Conservation (phyloP, 495 filamentous ascomycete species). For the Trichodelitschia bisporula region DNA sequence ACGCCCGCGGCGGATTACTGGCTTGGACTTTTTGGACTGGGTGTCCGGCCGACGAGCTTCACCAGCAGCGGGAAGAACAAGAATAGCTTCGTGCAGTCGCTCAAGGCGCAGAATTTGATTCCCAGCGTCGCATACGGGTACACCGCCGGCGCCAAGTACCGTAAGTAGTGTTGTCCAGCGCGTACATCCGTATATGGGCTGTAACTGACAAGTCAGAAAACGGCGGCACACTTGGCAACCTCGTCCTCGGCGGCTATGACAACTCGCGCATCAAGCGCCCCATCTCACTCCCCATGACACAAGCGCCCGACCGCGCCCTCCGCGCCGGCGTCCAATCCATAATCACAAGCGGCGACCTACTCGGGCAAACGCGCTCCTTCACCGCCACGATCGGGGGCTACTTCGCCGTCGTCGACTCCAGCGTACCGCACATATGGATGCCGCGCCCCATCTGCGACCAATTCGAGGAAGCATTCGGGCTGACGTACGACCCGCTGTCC, state of each 20-base stretch:
- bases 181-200: not conserved
- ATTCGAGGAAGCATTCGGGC: conserved; percentile 13
- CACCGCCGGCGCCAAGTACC: conserved; percentile 11
- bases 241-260: conserved; percentile 17
- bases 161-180: too few species aligned
- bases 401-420: conserved; percentile 13
- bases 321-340: conserved; percentile 14
- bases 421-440: conserved; percentile 14
- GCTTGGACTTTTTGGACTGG: conserved; percentile 8
- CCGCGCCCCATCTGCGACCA: conserved; percentile 12
- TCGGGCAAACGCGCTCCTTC: conserved; percentile 9
- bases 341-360: conserved; percentile 7
- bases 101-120: conserved; percentile 7
- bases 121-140: conserved; percentile 10
- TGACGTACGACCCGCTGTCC: conserved; percentile 12
- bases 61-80: conserved; percentile 5
- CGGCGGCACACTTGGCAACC: conserved; percentile 9
- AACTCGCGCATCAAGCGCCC: conserved; percentile 10
- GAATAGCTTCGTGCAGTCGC: conserved; percentile 5
- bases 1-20: conserved; percentile 8
- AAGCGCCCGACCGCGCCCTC: conserved; percentile 7
- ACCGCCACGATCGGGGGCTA: conserved; percentile 3
- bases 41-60: conserved; percentile 7
- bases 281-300: conserved; percentile 8
- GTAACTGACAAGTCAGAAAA: too few species aligned